Evolutionary conservation across 495 filamentous ascomycete genomes (phyloP), one percentile per base, ranked within the genome.

Genomic region (Talaromyces proteolyticus): DNA sequence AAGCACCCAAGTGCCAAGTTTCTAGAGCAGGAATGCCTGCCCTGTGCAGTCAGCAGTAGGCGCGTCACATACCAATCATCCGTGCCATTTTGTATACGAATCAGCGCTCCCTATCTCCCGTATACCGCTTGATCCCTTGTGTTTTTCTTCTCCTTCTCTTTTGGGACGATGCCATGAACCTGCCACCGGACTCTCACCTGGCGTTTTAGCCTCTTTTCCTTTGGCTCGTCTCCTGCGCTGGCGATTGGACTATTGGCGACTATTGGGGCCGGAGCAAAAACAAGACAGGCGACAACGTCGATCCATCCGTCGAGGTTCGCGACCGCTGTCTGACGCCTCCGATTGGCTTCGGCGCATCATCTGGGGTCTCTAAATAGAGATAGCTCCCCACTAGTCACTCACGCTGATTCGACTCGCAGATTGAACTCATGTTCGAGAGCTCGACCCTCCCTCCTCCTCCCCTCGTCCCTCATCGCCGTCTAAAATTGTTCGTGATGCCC

Each of bases 351-450:
- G n/a, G 16, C 45, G 22, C 17, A 11, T 45, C n/a, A 25, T 23
- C 10, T 25, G 24, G n/a, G 10, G 42, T 8, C 23, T 20, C 20
- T 23, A 45, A 25, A 45, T 25, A 25, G 12, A 45, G 42, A 45
- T 17, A 45, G 42, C 42, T 45, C 42, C 25, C 42, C 42, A 44
- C 29, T 34, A 34, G 14, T 34, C 14, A 34, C 14, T 34, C 29
- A 34, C 29, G 29, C 29, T 34, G 29, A 34, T 34, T 34, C 29
- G 43, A 17, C 43, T 45, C 12, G 23, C 39, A 14, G 12, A 11
- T 26, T 45, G 43, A 45, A 45, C 43, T 45, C 43, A 25, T 45
- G 43, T 45, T 34, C 43, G 14, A 44, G 42, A 44, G 42, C 22
- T 45, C 43, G 43, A 23, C 18, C 26, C 22, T 26, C 22, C 26